A percentile compares a stretch with the other conserved stretches of the same genome.
Conservation (phyloP, 192 early-diverging fungal genomes). For the Kappamyces sp. region DNA sequence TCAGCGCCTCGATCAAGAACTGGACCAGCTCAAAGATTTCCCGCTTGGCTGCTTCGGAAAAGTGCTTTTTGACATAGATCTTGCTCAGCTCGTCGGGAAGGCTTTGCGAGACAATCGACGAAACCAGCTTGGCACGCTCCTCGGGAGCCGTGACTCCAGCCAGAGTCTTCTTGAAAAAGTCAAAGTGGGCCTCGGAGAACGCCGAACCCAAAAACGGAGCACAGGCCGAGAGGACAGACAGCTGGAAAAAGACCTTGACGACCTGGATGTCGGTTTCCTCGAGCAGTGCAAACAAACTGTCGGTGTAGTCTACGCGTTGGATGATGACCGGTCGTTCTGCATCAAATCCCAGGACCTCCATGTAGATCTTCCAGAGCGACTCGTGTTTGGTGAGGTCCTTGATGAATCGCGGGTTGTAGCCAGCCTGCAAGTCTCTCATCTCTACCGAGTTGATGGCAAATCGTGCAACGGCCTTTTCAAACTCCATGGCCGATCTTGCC, state of each 20-base stretch:
- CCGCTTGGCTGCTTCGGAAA: not conserved
- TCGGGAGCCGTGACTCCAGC: not conserved
- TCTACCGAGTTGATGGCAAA: not conserved
- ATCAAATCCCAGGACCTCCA: not conserved
- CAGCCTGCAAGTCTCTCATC: not conserved
- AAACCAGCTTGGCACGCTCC: not conserved
- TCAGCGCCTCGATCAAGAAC: not conserved
- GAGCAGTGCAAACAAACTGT: not conserved
- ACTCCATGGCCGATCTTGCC: not conserved
- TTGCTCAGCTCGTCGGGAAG: not conserved
- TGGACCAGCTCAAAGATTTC: conserved; percentile 2
- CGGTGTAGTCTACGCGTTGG: not conserved
- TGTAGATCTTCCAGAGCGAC: not conserved
- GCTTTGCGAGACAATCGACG: not conserved
- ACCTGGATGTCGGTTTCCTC: not conserved
- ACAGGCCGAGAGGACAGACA: not conserved
- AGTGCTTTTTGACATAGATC: conserved; percentile 4
- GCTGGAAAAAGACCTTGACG: not conserved
- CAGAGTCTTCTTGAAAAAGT: conserved; percentile 1
- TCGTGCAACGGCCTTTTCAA: conserved; percentile 5
- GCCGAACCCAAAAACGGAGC: not conserved
- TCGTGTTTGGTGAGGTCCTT: not conserved
- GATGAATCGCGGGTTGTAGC: conserved; percentile 2
- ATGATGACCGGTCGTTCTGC: not conserved
- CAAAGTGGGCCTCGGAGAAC: not conserved